Conservation (phyloP, 306 rosid species). For the Prunus davidiana region DNA sequence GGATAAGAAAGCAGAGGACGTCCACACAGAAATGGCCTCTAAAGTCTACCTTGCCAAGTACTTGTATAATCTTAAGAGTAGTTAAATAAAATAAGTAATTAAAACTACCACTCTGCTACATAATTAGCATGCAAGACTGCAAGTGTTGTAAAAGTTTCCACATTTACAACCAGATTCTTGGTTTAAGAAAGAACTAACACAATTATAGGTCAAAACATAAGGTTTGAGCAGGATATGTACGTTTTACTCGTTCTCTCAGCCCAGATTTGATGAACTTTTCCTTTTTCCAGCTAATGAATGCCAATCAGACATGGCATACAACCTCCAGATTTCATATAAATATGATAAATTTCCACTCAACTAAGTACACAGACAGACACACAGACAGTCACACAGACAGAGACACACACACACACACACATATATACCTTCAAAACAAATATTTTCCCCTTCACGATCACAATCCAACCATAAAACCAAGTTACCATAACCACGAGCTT, state of each 20-base stretch:
- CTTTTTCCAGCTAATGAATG: background rate
- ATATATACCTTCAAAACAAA: conserved; percentile 85
- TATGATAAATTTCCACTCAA: background rate
- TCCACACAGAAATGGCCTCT: background rate
- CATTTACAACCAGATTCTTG: background rate
- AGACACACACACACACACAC: background rate
- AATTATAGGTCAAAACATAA: background rate
- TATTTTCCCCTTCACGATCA: conserved; percentile 97
- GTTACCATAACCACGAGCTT: conserved; percentile 81
- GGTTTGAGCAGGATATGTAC: background rate
- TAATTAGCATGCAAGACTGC: background rate
- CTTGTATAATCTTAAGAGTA: background rate
- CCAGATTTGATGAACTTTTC: background rate
- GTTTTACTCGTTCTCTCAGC: background rate
- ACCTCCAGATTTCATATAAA: background rate
- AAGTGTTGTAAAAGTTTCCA: background rate
- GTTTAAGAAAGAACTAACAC: background rate
- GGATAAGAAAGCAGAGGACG: background rate
- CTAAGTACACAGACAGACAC: background rate
- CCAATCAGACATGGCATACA: conserved; percentile 3
- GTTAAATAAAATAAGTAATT: background rate
- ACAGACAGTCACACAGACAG: too few relatives aligned
- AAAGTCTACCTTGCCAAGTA: background rate
- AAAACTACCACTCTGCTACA: background rate
- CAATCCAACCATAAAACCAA: conserved; percentile 96